Evolutionary conservation across 2,329 filamentous ascomycete species (phyloP).

Genomic region (Penicillium griseofulvum): DNA sequence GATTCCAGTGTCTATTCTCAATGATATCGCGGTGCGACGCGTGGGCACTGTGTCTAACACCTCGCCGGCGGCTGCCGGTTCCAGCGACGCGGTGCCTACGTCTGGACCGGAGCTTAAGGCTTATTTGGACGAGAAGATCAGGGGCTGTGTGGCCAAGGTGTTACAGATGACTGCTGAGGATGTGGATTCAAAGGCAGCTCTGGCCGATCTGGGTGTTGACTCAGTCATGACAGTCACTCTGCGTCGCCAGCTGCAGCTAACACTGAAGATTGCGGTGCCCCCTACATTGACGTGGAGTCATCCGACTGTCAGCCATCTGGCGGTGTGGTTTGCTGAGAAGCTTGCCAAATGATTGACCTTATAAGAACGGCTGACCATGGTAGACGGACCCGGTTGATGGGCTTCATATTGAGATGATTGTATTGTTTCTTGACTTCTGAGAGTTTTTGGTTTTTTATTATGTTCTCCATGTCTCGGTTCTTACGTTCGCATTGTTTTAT

Average conservation of each 20-base stretch:
- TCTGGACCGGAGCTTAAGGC: slow-evolving; percentile 29
- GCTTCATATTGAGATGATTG: background rate
- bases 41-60: background rate
- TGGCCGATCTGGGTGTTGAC: slow-evolving; percentile 43
- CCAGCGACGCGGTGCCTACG: background rate
- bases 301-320: slow-evolving; percentile 41
- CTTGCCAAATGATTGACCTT: background rate
- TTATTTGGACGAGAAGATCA: slow-evolving; percentile 33
- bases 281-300: slow-evolving; percentile 44
- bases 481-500: background rate
- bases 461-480: background rate
- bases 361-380: background rate
- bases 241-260: slow-evolving; percentile 35
- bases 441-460: background rate
- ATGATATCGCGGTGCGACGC: slow-evolving; percentile 11
- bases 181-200: slow-evolving; percentile 33
- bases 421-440: background rate
- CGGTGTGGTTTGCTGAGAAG: slow-evolving; percentile 35
- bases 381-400: background rate
- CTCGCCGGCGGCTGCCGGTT: slow-evolving; percentile 7
- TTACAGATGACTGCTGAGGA: slow-evolving; percentile 35
- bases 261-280: slow-evolving; percentile 36
- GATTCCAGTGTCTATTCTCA: slow-evolving; percentile 11
- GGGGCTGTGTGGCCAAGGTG: slow-evolving; percentile 30
- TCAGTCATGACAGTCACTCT: slow-evolving; percentile 42